These are phyloP conservation scores for Trichoderma lentiforme DNA, from an alignment of 2,329 filamentous ascomycete species.

Conservation along the genomic window DNA sequence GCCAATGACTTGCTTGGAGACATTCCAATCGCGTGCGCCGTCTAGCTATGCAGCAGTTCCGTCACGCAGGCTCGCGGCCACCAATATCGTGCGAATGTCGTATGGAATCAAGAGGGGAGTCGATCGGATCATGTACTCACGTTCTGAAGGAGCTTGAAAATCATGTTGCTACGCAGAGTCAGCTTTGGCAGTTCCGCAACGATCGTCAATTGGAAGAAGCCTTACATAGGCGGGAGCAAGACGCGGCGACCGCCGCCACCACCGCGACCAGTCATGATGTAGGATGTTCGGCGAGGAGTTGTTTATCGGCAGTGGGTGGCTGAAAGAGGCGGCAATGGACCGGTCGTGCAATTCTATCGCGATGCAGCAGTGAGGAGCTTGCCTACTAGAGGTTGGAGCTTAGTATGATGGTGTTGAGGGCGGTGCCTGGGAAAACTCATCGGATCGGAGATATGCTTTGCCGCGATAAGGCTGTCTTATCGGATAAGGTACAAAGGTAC, in stretches of 20 bases:
- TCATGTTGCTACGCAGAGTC: constrained; percentile 41
- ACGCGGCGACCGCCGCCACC: constrained; percentile 59
- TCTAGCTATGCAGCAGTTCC: background rate
- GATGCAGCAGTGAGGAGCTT: constrained; percentile 2
- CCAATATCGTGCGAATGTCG: background rate
- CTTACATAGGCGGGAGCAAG: constrained; percentile 55
- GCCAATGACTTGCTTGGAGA: background rate
- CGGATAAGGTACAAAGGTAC: background rate
- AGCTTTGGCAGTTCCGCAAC: constrained; percentile 21
- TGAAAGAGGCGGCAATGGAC: background rate
- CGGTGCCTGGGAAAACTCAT: background rate
- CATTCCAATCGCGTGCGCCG: background rate
- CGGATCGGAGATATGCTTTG: constrained; percentile 5
- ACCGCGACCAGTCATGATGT: constrained; percentile 55
- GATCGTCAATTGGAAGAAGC: constrained; percentile 17
- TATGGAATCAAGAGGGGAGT: background rate
- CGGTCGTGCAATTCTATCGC: background rate
- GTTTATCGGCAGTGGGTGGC: background rate
- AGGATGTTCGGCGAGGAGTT: background rate
- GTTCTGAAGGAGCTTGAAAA: constrained; percentile 73
- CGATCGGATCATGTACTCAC: constrained; percentile 30
- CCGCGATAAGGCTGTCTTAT: background rate
- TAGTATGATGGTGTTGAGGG: constrained; percentile 1
- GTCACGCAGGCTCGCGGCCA: background rate
- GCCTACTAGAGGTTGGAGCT: background rate